Evolutionary conservation across 768 basidiomycete species (phyloP).

Genomic region (Termitomyces sp.): DNA sequence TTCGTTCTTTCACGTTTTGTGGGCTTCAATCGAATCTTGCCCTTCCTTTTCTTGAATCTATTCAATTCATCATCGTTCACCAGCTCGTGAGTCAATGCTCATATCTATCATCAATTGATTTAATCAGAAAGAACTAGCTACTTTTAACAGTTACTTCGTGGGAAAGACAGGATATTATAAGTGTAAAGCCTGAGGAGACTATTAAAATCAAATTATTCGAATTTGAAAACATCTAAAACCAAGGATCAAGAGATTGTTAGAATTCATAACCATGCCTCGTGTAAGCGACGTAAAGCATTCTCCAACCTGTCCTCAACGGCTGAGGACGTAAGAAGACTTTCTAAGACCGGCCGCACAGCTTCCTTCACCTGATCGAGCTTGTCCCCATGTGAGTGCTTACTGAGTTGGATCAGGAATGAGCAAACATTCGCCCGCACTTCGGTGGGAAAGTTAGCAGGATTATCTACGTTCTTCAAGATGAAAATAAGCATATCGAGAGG

Average conservation of each 20-base stretch:
- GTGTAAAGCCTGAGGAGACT: too few relatives aligned
- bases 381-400: conserved; percentile 43
- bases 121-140: too few relatives aligned
- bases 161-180: too few relatives aligned
- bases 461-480: conserved; percentile 54
- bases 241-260: background rate
- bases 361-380: conserved; percentile 47
- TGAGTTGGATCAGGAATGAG: conserved; percentile 61
- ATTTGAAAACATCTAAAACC: background rate
- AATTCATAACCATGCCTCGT: conserved; percentile 34
- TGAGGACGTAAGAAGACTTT: conserved; percentile 39
- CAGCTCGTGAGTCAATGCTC: too few relatives aligned
- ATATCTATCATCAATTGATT: too few relatives aligned
- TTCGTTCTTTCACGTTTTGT: too few relatives aligned
- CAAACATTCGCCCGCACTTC: conserved; percentile 78
- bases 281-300: conserved; percentile 31
- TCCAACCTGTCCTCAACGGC: conserved; percentile 37
- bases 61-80: too few relatives aligned
- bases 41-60: too few relatives aligned
- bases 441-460: conserved; percentile 53
- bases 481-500: conserved; percentile 65
- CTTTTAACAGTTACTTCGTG: too few relatives aligned
- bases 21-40: too few relatives aligned
- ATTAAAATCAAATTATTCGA: background rate
- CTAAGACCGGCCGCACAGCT: conserved; percentile 41